Base-by-base conservation (phyloP, 106 monocot species). In the Acorus calamus region DNA sequence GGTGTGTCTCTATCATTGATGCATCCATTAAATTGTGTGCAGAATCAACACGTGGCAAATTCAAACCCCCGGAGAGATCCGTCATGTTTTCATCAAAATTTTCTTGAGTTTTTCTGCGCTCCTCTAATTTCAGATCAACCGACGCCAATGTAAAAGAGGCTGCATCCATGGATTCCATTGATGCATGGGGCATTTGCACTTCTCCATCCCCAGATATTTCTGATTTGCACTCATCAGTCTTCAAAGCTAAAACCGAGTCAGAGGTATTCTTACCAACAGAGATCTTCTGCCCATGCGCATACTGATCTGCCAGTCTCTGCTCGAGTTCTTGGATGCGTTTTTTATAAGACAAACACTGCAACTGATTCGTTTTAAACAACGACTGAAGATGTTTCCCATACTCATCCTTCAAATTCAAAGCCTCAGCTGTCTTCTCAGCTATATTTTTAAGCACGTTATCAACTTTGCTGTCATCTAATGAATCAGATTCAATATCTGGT, bases 61-160 rank as follows among this genome's bases (percentile, higher is more conserved):
- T 81, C 7, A 69, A 12, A 8, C 67, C 73, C 49, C 80, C 74
- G 4, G 76, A 77, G 28, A 88, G 67, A 66, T 99, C 98, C 11
- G 77, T 73, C 98, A 99, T 99, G 57, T 75, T 92, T 76, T 98
- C 96, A 79, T 99, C 96, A 28, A 80, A 84, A 56, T 84, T 81
- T 69, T 96, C 96, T 70, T 69, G 66, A 57, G 69, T 60, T 69
- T 87, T 96, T 46, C 42, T 61, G 42, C 55, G 58, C 45, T 67
- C 62, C 44, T 74, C 80, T 44, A 78, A 55, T 54, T 79, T 81
- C 55, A 65, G 65, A 14, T 86, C 83, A 43, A 66, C 46, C 6
- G 57, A 75, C 63, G 66, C 70, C 7, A 89, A 89, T 49, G 76
- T 69, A 65, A 73, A 82, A 59, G 89, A 89, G 46, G 69, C 73